A percentile compares a stretch with the other conserved stretches of the same genome.
phyloP scores from a whole-genome alignment of 257 asterid species.

The Lithospermum erythrorhizon region DNA sequence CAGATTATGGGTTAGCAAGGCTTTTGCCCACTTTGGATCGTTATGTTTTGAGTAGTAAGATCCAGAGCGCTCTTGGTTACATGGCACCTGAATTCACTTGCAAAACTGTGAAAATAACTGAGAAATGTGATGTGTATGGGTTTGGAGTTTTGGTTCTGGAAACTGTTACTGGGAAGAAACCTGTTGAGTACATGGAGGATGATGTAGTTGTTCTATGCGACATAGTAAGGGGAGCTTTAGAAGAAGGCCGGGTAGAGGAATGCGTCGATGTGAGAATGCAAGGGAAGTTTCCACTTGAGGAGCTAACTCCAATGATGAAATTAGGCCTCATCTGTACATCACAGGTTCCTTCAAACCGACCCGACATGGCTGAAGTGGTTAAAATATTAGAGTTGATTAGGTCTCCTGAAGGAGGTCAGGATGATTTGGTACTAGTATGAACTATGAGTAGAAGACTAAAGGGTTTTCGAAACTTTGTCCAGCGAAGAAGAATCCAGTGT shows the following conservation, averaged over 20 bases:
- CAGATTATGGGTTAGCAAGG: conserved; percentile 72
- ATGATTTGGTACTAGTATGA: conserved; percentile 15
- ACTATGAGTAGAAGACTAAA: conserved; percentile 12
- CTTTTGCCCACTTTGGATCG: conserved; percentile 71
- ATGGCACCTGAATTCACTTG: conserved; percentile 93
- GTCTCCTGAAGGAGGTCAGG: conserved; percentile 53
- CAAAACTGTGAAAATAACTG: conserved; percentile 71
- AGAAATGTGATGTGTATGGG: conserved; percentile 85
- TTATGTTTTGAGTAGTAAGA: conserved; percentile 71
- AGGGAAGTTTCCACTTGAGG: conserved; percentile 67
- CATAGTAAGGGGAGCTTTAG: conserved; percentile 77
- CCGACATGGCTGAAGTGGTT: conserved; percentile 81
- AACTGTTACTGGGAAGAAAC: conserved; percentile 65
- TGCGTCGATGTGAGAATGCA: conserved; percentile 60
- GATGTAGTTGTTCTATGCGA: conserved; percentile 82
- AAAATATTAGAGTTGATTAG: conserved; percentile 73
- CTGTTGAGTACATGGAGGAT: conserved; percentile 91
- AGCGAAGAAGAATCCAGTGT: conserved; percentile 51
- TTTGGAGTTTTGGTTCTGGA: conserved; percentile 71
- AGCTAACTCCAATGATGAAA: conserved; percentile 74
- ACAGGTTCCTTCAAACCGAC: conserved; percentile 85
- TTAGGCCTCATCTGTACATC: conserved; percentile 79
- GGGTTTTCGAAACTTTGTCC: conserved; percentile 14
- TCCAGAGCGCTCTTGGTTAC: conserved; percentile 87
- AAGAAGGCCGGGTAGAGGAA: conserved; percentile 69